Base-by-base conservation (phyloP, 352 stramenopile genomes). In the Globisporangium camurandrum region DNA sequence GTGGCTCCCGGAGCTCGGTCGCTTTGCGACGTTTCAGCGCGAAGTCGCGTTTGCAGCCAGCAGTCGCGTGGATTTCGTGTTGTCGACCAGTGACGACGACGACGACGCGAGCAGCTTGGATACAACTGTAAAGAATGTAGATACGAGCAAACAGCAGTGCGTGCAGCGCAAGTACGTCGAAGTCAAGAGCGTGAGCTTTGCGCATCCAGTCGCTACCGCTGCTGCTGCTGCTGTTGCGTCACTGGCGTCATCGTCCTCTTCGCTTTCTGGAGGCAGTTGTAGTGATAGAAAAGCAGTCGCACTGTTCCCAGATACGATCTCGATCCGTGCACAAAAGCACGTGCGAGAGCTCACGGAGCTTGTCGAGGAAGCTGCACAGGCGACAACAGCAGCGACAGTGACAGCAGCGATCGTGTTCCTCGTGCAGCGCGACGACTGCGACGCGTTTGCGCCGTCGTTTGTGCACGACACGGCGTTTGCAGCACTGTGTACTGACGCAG, bases 131-230 rank as follows among this genome's bases (percentile, higher is more conserved):
- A n/a, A n/a, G n/a, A n/a, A n/a, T n/a, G n/a, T n/a, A n/a, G n/a
- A n/a, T n/a, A n/a, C n/a, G n/a, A n/a, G n/a, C n/a, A n/a, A n/a
- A n/a, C n/a, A n/a, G n/a, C n/a, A n/a, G n/a, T n/a, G n/a, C n/a
- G 23, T 49, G 17, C 70, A 75, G 31, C 63, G 84, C 27, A 86
- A 83, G 57, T 93, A 89, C 52, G 69, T 90, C 22, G 82, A 93
- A 61, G 82, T 93, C 27, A 93, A 93, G 61, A 90, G 79, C 61
- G 82, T 88, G 37, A 93, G 78, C 42, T 63, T 93, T 9, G 68
- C 71, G 27, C 20, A 66, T 33, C 43, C 52, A 16, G 40, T 47
- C 27, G 48, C 26, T 16, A 28, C 36, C 8, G 61, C 60, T 4
- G 12, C 20, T 34, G 36, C 19, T 19, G 8, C 30, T 22, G 9